These are phyloP conservation scores for Colletotrichum sublineola DNA, from an alignment of 2,329 filamentous ascomycete genomes.

Conservation along the genomic window DNA sequence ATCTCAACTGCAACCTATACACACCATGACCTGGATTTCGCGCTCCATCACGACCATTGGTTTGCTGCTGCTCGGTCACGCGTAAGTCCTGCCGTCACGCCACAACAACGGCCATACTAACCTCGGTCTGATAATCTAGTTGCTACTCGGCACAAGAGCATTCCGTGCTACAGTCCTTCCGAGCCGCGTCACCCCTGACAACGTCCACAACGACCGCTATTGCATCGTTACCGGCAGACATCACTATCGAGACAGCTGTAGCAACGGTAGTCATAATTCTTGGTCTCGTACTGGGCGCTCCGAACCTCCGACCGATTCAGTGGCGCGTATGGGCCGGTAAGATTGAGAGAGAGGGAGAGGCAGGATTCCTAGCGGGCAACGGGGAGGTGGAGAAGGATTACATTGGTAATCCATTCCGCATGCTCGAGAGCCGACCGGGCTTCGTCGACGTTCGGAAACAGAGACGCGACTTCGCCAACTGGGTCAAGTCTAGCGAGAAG, in stretches of 20 bases:
- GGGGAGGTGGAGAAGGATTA: conserved; percentile 79
- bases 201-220: conserved; percentile 60
- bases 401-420: conserved; percentile 82
- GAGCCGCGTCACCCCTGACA: conserved; percentile 51
- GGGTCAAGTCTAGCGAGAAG: conserved; percentile 65
- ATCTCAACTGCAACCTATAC: neutral
- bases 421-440: conserved; percentile 82
- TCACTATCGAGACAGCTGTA: conserved; percentile 86
- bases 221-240: conserved; percentile 81
- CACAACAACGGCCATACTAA: neutral
- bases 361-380: conserved; percentile 67
- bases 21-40: conserved; percentile 78
- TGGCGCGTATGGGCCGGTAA: conserved; percentile 87
- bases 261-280: conserved; percentile 85
- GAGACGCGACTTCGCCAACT: conserved; percentile 82
- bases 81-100: conserved; percentile 69
- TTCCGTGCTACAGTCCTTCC: conserved; percentile 76
- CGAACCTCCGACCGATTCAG: conserved; percentile 85
- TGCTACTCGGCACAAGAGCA: conserved; percentile 98
- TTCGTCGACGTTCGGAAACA: conserved; percentile 91
- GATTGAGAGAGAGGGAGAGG: conserved; percentile 81
- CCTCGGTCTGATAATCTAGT: conserved; percentile 60
- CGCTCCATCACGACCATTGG: conserved; percentile 80
- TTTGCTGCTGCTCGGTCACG: conserved; percentile 84
- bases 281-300: conserved; percentile 84